Evolutionary conservation across 768 basidiomycete species (phyloP), one percentile per base, ranked within the genome.

Genomic region (Lactarius evosmus): DNA sequence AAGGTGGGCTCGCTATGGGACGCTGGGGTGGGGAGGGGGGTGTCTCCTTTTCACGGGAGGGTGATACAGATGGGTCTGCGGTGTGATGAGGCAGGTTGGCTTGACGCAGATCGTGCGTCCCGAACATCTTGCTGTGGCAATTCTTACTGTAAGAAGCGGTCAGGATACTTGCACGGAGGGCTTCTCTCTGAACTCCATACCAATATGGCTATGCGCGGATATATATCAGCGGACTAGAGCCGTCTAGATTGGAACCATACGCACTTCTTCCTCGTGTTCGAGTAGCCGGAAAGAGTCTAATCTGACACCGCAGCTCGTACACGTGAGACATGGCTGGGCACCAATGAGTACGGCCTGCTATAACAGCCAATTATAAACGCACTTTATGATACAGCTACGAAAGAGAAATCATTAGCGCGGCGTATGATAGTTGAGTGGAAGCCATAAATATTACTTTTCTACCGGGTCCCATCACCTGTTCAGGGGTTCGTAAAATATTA

Each of bases 261-360:
- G 62, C 66, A 91, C 93, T 81, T 90, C 78, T 71, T 88, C 82
- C 70, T 95, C 85, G 72, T 95, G 93, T 73, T 95, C 93, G 7
- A 93, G 78, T 27, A 95, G 78, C 22, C 83, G 83, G 60, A 83
- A 76, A 0, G 92, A 91, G 71, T 93, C 92, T 16, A 95, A 79
- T 38, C 90, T 79, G 73, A 91, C 92, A 70, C 80, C 83, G 73
- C 93, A 95, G 14, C 76, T 78, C 59, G 79, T 86, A 72, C 93
- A 95, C 19, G 87, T 80, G 50, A 95, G 79, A 77, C 93, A 95
- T 27, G 85, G 85, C 90, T 93, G 68, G 55, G 69, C 60, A 65
- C 69, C 30, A 56, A 29, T 65, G 38, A 56, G 51, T 49, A 63
- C 34, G 70, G 54, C 59, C 55, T 54, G 63, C 27, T 63, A 1